Evolutionary conservation across 139 green algal species (phyloP), one percentile per base, ranked within the genome.

Genomic region (Raphidocelis subcapitata): DNA sequence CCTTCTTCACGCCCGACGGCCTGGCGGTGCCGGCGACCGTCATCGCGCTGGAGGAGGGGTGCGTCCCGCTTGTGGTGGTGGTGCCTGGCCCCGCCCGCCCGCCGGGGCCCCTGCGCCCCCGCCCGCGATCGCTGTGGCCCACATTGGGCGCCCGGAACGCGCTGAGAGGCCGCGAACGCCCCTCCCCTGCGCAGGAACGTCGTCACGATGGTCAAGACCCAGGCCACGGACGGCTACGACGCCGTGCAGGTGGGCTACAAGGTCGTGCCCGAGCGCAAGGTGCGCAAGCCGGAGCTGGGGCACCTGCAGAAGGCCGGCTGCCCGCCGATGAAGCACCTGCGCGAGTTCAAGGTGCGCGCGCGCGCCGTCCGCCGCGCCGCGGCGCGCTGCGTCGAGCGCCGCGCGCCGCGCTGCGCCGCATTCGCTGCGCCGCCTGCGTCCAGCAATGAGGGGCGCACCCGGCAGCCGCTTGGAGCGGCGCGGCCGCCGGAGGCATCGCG

Each of bases 171-270:
- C n/a, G n/a, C n/a, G n/a, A n/a, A n/a, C n/a, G n/a, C n/a, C n/a
- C n/a, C n/a, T n/a, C n/a, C n/a, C n/a, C n/a, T n/a, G n/a, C 8
- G 41, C 41, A 92, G 93, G 55, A 99, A 98, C 80, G 77, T 94
- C 23, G 95, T 99, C 3, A 97, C 96, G 15, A 81, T 87, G 79
- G 87, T 99, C 18, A 98, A 98, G 82, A 98, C 92, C 2, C 33
- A 69, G 21, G 95, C 94, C 23, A 96, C 85, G 29, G 91, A 98
- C 76, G 95, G 95, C 47, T 99, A 99, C 83, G 87, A 89, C 46
- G 92, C 95, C 1, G 91, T 99, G 36, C 86, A 88, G 65, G 69
- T 96, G 0, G 91, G 87, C 8, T 97, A 97, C 79, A 79, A 91
- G 71, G 81, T 79, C 3, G 76, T 91, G 33, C 64, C 68, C 36